phyloP scores from a whole-genome alignment of 106 monocot species.

The Iris macrosiphon region DNA sequence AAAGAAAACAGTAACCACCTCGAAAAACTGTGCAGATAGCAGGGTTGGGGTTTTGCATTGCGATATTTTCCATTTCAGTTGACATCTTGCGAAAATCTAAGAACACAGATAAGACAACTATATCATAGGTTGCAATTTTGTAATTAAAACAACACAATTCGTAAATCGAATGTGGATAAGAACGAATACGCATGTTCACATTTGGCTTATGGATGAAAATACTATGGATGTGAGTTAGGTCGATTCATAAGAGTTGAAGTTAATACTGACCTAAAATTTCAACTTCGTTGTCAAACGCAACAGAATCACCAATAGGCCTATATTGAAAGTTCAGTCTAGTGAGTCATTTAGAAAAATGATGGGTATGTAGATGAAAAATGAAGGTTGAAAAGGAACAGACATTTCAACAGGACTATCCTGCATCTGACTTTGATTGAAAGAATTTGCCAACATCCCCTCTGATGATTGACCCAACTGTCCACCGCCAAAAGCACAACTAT shows the following conservation, averaged over 20 bases:
- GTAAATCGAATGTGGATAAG: too few relatives aligned
- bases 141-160: too few relatives aligned
- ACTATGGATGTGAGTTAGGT: too few relatives aligned
- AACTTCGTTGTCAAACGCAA: slow-evolving; percentile 3
- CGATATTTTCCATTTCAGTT: slow-evolving; percentile 10
- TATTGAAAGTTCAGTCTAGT: neutral
- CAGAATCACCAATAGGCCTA: slow-evolving; percentile 17
- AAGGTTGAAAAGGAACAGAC: slow-evolving; percentile 14
- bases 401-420: slow-evolving; percentile 23
- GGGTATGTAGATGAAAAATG: neutral
- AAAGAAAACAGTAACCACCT: slow-evolving; percentile 7
- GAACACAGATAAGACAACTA: neutral
- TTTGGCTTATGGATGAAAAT: too few relatives aligned
- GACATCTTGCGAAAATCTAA: slow-evolving; percentile 7
- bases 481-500: slow-evolving; percentile 5
- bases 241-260: neutral
- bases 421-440: slow-evolving; percentile 17
- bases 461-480: slow-evolving; percentile 18
- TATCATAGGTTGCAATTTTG: too few relatives aligned
- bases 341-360: neutral
- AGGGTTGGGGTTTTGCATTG: neutral
- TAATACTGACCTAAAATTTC: slow-evolving; percentile 26
- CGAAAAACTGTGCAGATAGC: slow-evolving; percentile 14
- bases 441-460: slow-evolving; percentile 17
- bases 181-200: too few relatives aligned